Evolutionary conservation across 2,329 filamentous ascomycete species (phyloP).

Genomic region (Cordyceps militaris): DNA sequence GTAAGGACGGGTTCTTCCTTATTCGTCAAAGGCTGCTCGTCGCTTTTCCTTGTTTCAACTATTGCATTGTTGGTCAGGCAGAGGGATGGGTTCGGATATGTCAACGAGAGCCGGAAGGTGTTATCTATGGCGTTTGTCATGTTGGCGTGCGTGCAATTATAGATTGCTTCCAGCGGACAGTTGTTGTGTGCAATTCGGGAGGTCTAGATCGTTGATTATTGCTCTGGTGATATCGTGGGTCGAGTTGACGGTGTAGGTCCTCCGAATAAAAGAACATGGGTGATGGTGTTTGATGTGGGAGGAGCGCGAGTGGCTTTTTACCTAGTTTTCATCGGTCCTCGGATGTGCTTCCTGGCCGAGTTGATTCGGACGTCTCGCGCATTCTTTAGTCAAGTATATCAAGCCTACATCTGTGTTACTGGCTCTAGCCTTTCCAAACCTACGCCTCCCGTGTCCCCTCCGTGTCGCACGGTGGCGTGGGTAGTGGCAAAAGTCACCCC

Average conservation of each 20-base stretch:
- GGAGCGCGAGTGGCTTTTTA: not conserved
- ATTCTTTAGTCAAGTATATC: not conserved
- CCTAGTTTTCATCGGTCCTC: not conserved
- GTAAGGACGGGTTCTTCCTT: not conserved
- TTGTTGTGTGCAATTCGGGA: not conserved
- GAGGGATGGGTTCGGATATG: conserved; percentile 28
- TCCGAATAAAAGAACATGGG: not conserved
- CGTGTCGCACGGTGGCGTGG: conserved; percentile 1
- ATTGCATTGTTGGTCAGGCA: conserved; percentile 10
- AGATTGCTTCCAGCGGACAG: not conserved
- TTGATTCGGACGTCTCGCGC: not conserved
- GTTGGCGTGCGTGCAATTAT: not conserved
- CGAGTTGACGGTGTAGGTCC: too few species aligned
- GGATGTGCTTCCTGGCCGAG: not conserved
- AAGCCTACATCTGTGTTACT: not conserved
- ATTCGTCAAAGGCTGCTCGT: not conserved
- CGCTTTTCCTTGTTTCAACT: not conserved
- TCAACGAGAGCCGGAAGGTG: conserved; percentile 22
- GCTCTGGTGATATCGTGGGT: too few species aligned
- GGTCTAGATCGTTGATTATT: not conserved
- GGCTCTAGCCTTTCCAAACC: conserved; percentile 9
- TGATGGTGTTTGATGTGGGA: not conserved
- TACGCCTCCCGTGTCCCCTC: not conserved
- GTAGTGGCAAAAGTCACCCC: not conserved
- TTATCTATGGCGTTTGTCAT: conserved; percentile 10